Evolutionary conservation across 2,329 filamentous ascomycete genomes (phyloP).

Genomic region (Dothistroma septosporum): DNA sequence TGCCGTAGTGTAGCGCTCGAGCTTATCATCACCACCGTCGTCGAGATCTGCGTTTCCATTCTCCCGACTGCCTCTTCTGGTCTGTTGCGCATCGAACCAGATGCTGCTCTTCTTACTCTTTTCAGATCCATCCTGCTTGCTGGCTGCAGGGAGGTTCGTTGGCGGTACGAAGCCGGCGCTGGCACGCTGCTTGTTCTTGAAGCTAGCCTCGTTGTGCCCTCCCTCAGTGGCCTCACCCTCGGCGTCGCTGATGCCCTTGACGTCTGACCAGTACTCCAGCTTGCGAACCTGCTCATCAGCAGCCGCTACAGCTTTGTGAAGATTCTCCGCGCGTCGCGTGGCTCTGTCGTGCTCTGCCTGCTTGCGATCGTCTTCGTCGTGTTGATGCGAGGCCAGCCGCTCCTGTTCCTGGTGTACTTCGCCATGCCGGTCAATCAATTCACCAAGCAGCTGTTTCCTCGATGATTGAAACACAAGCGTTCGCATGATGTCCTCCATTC

Average conservation of each 20-base stretch:
- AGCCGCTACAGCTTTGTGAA: constrained; percentile 69
- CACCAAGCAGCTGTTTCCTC: constrained; percentile 67
- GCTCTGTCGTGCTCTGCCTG: constrained; percentile 38
- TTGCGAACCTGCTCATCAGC: constrained; percentile 76
- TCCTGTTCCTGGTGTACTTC: constrained; percentile 50
- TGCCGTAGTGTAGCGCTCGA: constrained; percentile 19
- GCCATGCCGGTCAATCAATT: constrained; percentile 61
- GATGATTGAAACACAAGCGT: constrained; percentile 88
- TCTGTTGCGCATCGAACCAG: constrained; percentile 19
- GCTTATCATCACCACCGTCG: constrained; percentile 13
- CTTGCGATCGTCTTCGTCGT: constrained; percentile 41
- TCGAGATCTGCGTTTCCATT: constrained; percentile 14
- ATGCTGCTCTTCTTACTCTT: constrained; percentile 16
- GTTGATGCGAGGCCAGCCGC: constrained; percentile 39
- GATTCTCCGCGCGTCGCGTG: constrained; percentile 56
- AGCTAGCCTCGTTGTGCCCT: constrained; percentile 18
- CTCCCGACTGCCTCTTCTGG: constrained; percentile 1
- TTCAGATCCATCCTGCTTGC: not conserved
- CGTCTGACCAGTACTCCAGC: constrained; percentile 83
- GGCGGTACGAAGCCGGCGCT: constrained; percentile 7
- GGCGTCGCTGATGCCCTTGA: constrained; percentile 39
- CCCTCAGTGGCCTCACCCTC: constrained; percentile 7
- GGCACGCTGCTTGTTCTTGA: constrained; percentile 22
- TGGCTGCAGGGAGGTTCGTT: not conserved
- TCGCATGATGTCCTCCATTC: constrained; percentile 81